These are phyloP conservation scores for Cercophora scortea DNA, from an alignment of 495 filamentous ascomycete genomes.

Conservation along the genomic window DNA sequence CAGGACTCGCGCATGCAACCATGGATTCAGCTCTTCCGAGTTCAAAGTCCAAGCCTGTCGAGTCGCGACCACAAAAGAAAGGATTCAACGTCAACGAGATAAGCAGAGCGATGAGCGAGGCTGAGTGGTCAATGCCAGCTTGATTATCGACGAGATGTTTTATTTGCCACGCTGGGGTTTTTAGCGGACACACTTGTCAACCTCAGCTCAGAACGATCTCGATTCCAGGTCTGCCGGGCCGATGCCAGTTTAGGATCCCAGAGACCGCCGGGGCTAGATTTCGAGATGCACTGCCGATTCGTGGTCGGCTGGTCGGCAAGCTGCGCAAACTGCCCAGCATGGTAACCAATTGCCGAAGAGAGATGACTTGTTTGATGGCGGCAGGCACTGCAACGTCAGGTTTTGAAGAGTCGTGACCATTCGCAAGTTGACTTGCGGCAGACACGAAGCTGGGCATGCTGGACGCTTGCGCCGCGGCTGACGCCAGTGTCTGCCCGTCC, in stretches of 20 bases:
- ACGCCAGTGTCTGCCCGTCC: too few relatives aligned
- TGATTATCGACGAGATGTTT: too few relatives aligned
- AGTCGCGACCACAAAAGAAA: background rate
- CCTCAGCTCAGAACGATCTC: too few relatives aligned
- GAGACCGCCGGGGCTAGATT: background rate
- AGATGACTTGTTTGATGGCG: background rate
- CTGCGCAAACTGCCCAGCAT: background rate
- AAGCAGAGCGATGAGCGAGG: too few relatives aligned
- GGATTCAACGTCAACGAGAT: too few relatives aligned
- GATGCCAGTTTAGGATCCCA: too few relatives aligned
- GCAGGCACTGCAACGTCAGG: background rate
- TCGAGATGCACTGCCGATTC: constrained; percentile 3
- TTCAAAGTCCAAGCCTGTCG: background rate
- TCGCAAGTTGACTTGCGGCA: background rate
- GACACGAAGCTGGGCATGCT: background rate
- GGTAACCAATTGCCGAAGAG: constrained; percentile 17
- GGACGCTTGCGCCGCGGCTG: too few relatives aligned
- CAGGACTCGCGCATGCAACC: constrained; percentile 2
- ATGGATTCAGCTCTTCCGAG: constrained; percentile 6
- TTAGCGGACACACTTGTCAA: too few relatives aligned
- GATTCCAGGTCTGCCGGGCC: too few relatives aligned
- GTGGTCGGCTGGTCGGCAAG: constrained; percentile 3
- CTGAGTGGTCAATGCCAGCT: too few relatives aligned
- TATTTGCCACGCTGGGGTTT: too few relatives aligned
- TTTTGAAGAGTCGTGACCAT: background rate